Conservation (phyloP, 495 filamentous ascomycete species). For the Talaromyces adpressus region DNA sequence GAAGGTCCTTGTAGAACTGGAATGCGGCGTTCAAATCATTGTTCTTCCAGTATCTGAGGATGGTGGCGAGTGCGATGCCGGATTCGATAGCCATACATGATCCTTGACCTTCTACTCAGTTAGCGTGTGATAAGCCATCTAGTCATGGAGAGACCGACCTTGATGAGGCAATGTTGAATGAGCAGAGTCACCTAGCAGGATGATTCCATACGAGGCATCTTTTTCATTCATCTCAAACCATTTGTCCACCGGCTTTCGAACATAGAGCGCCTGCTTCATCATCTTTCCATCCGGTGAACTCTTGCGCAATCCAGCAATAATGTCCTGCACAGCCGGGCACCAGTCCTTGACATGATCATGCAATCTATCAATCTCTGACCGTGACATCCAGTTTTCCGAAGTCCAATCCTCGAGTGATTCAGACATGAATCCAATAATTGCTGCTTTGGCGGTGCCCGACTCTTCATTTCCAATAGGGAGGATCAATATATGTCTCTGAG, state of each 20-base stretch:
- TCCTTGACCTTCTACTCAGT: background rate
- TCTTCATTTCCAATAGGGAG: background rate
- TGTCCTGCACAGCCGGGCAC: slow-evolving; percentile 21
- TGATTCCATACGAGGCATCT: background rate
- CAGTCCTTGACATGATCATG: slow-evolving; percentile 26
- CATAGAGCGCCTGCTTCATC: background rate
- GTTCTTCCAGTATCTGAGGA: background rate
- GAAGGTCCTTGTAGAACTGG: background rate
- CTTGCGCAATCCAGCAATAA: background rate
- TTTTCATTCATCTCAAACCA: background rate
- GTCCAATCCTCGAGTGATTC: slow-evolving; percentile 13
- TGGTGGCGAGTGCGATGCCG: background rate
- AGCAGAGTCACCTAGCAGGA: background rate
- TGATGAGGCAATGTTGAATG: background rate
- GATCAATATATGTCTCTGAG: background rate
- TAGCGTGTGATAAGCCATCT: background rate
- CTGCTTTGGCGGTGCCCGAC: background rate
- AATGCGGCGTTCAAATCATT: background rate
- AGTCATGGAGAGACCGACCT: background rate
- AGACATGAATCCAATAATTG: background rate
- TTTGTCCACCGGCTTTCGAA: background rate
- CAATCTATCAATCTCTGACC: slow-evolving; percentile 23
- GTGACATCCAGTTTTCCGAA: slow-evolving; percentile 28
- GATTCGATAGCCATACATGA: background rate
- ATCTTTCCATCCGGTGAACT: background rate